Percentiles rank a stretch among this genome's conserved stretches.
These are phyloP conservation scores for Penicillium nordicum DNA, from an alignment of 2,329 filamentous ascomycete genomes.

Conservation along the genomic window DNA sequence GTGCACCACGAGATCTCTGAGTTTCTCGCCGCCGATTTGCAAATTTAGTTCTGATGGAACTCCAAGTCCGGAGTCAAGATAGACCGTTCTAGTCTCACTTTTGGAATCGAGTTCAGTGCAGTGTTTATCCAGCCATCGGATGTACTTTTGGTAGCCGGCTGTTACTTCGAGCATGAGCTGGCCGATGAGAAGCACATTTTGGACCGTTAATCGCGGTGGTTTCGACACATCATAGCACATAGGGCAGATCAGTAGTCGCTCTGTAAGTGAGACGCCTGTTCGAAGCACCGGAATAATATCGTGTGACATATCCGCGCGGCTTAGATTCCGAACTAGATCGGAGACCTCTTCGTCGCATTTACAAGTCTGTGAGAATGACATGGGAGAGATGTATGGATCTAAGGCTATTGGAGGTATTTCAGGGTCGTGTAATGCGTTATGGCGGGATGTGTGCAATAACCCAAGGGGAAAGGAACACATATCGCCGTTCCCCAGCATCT, in stretches of 20 bases:
- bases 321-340: constrained; percentile 17
- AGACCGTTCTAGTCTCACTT: constrained; percentile 7
- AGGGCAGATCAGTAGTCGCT: constrained; percentile 23
- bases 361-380: constrained; percentile 19
- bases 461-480: constrained; percentile 17
- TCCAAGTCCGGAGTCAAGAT: constrained; percentile 12
- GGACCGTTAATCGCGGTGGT: constrained; percentile 27
- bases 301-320: constrained; percentile 17
- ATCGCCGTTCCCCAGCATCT: constrained; percentile 16
- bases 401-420: constrained; percentile 1
- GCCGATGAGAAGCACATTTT: constrained; percentile 31
- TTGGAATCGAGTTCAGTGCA: constrained; percentile 12
- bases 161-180: constrained; percentile 28
- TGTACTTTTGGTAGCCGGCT: constrained; percentile 24
- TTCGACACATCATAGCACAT: constrained; percentile 31
- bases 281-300: constrained; percentile 19
- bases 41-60: constrained; percentile 7
- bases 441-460: constrained; percentile 7
- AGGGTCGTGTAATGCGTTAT: not conserved
- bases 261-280: constrained; percentile 12
- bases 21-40: constrained; percentile 15
- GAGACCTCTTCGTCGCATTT: constrained; percentile 25
- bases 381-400: constrained; percentile 13
- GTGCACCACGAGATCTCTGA: constrained; percentile 11
- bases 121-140: constrained; percentile 26